phyloP scores from a whole-genome alignment of 805 yeast genomes.

The Lachancea lanzarotensis region DNA sequence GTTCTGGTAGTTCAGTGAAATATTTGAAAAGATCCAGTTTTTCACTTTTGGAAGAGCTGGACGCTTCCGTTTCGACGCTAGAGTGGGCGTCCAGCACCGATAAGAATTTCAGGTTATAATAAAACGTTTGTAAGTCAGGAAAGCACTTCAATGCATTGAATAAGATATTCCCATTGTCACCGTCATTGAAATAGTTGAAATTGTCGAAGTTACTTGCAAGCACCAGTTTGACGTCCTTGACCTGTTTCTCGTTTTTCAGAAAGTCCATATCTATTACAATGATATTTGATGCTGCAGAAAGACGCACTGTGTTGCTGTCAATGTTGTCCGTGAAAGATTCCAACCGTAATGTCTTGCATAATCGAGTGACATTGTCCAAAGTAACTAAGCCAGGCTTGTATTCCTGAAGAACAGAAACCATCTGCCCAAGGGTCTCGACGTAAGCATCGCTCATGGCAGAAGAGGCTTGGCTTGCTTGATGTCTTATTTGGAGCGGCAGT shows the following conservation, averaged over 20 bases:
- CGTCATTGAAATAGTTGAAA: constrained; percentile 28
- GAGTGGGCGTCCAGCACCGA: constrained; percentile 30
- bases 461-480: neutral
- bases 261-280: constrained; percentile 34
- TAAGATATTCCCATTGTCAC: constrained; percentile 25
- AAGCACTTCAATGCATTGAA: constrained; percentile 26
- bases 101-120: constrained; percentile 29
- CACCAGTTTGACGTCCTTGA: constrained; percentile 32
- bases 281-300: constrained; percentile 34
- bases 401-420: constrained; percentile 27
- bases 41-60: constrained; percentile 13
- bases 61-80: constrained; percentile 24
- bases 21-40: constrained; percentile 30
- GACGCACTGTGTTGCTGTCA: constrained; percentile 21
- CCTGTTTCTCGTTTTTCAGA: constrained; percentile 20
- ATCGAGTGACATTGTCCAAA: constrained; percentile 28
- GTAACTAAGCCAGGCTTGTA: constrained; percentile 31
- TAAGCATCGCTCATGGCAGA: constrained; percentile 23
- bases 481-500: too few species aligned
- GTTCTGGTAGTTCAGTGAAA: constrained; percentile 26
- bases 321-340: constrained; percentile 32
- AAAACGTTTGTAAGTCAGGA: constrained; percentile 27
- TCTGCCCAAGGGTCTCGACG: constrained; percentile 23
- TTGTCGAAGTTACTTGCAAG: constrained; percentile 33
- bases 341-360: constrained; percentile 31